Evolutionary conservation across 352 stramenopile species (phyloP).

Genomic region (Pythium periplocum): DNA sequence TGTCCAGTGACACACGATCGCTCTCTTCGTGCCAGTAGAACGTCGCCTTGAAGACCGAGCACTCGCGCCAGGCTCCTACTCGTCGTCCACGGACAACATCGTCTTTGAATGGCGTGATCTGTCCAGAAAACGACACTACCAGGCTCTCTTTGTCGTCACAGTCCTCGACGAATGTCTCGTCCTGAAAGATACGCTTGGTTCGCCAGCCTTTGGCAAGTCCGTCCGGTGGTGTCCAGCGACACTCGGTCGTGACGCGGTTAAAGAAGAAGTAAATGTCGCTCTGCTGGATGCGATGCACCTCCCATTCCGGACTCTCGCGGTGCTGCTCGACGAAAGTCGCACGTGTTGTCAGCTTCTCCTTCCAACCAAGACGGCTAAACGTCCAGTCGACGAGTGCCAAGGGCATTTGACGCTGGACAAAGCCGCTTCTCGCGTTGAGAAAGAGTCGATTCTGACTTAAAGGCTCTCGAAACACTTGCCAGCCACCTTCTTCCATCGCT

Average conservation of each 20-base stretch:
- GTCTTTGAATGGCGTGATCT: constrained; percentile 21
- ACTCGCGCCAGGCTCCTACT: constrained; percentile 54
- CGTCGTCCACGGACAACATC: constrained; percentile 34
- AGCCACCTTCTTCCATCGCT: constrained; percentile 16
- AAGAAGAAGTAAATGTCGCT: constrained; percentile 75
- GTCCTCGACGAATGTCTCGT: constrained; percentile 37
- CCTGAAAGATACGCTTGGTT: constrained; percentile 53
- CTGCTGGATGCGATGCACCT: constrained; percentile 49
- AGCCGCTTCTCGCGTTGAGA: constrained; percentile 49
- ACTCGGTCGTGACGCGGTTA: constrained; percentile 40
- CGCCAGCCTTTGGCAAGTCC: constrained; percentile 35
- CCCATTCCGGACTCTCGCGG: constrained; percentile 40
- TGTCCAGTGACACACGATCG: constrained; percentile 38
- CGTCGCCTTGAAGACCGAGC: constrained; percentile 33
- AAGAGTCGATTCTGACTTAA: constrained; percentile 58
- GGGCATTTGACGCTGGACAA: constrained; percentile 61
- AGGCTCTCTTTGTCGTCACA: constrained; percentile 40
- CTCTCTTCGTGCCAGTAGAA: constrained; percentile 45
- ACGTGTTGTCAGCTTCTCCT: constrained; percentile 46
- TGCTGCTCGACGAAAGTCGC: constrained; percentile 55
- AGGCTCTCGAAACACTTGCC: constrained; percentile 50
- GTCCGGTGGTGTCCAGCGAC: constrained; percentile 50
- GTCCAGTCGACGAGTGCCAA: constrained; percentile 27
- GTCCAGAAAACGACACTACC: constrained; percentile 39
- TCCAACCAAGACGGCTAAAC: constrained; percentile 42